Base-by-base conservation (phyloP, 1,284 basidiomycete species). In the Microstroma glucosiphilum region DNA sequence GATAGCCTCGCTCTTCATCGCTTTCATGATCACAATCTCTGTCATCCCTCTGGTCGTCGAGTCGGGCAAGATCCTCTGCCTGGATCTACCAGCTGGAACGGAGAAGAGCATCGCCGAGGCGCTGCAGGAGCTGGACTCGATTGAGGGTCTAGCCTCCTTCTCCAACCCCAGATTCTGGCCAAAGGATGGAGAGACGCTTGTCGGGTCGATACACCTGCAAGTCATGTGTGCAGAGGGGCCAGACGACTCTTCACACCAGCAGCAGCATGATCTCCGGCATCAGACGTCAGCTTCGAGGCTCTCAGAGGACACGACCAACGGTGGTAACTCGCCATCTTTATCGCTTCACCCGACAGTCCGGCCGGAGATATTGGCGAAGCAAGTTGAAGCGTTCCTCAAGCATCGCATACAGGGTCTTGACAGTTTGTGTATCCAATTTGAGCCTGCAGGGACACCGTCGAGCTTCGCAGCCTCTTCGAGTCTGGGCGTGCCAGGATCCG, bases 1-100 rank as follows among this genome's bases (percentile, higher is more conserved):
- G 1, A 92, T 99, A 65, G 96, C 96, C 0, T 96, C 92, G 11
- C 83, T 99, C 43, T 93, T 99, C 25, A 99, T 99, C 72, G 96
- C 96, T 0, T 82, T 91, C 9, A 83, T 99, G 67, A 99, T 99
- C 71, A 90, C 92, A 30, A 94, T 90, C 2, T 92, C 90, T 73
- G 96, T 98, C 21, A 84, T 96, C 21, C 96, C 96, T 8, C 86
- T 99, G 46, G 92, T 99, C 25, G 85, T 94, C 64, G 96, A 98
- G 77, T 90, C 90, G 0, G 94, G 91, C 0, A 88, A 87, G 72
- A 87, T 98, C 11, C 83, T 99, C 49, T 87, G 89, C 65, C 82
- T 99, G 56, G 93, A 97, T 77, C 82, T 96, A 17, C 88, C 86
- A 11, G 72, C 76, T n/a, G 85, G 88, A 40, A 84, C 85, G 41